Base-by-base conservation (phyloP, 192 early-diverging fungal species). In the Coemansia biformis region DNA sequence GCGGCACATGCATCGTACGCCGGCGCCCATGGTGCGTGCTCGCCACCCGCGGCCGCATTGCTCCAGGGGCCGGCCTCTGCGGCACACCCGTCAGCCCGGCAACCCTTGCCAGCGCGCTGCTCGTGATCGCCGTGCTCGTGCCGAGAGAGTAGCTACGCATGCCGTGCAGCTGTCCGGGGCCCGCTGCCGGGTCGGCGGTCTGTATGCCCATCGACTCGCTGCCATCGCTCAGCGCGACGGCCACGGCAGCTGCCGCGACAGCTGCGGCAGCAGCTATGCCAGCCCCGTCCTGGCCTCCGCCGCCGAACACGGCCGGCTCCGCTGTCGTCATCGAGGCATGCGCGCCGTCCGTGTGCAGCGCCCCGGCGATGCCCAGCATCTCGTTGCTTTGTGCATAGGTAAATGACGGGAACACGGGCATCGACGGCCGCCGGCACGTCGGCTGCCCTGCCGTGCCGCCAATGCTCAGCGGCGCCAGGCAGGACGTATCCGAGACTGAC, bases 1-100 rank as follows among this genome's bases (percentile, higher is more conserved):
- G 62, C 22, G 69, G 69, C 30, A 73, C 69, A 32, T 73, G 59
- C 69, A 73, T 64, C 22, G 68, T 64, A 40, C 68, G 68, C 1
- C 68, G 59, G 14, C 66, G 68, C 26, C 43, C 22, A 32, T n/a
- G 12, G 28, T 46, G 42, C 30, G 33, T 30, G 29, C 19, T 31
- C 28, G 38, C 40, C 30, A 15, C 33, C n/a, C 15, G 35, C 14
- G 46, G 46, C 0, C 32, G 38, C 23, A 13, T 43, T 8, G 36
- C 48, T 14, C 5, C 11, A 13, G 48, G n/a, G 16, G 5, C 0
- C 6, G 15, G 29, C 4, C 14, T 8, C 43, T 7, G 8, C 6
- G 15, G 29, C 11, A 10, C 24, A 12, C 10, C 16, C 29, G 8
- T 12, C 16, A 32, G 24, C 9, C 36, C 37, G 12, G 47, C 36